phyloP scores from a whole-genome alignment of 2,329 filamentous ascomycete species.

The Nakataea oryzae region DNA sequence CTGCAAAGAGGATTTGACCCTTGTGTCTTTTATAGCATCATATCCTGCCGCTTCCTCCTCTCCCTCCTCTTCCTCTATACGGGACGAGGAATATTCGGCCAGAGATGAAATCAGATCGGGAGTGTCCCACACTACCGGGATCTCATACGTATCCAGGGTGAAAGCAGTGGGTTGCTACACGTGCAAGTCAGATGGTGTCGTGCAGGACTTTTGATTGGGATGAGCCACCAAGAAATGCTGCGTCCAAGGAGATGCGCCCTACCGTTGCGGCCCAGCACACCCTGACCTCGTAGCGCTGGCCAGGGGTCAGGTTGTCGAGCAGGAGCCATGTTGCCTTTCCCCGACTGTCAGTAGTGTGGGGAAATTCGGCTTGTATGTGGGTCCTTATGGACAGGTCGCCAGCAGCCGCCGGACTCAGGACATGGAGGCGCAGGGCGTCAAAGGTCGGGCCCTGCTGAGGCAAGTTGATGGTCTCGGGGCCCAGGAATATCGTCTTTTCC shows the following conservation, averaged over 20 bases:
- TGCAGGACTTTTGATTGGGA: background rate
- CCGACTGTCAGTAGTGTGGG: slow-evolving; percentile 27
- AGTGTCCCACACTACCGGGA: slow-evolving; percentile 50
- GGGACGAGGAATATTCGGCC: slow-evolving; percentile 45
- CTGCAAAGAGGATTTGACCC: background rate
- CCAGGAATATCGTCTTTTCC: slow-evolving; percentile 85
- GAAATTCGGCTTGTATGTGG: slow-evolving; percentile 57
- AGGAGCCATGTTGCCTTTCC: slow-evolving; percentile 70
- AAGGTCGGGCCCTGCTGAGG: slow-evolving; percentile 45
- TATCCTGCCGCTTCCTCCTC: slow-evolving; percentile 1
- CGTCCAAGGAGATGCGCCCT: slow-evolving; percentile 24
- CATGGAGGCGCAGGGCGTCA: slow-evolving; percentile 50
- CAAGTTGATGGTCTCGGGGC: slow-evolving; percentile 47
- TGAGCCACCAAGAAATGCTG: background rate
- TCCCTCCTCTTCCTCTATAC: slow-evolving; percentile 21
- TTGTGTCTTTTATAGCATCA: background rate
- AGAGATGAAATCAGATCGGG: slow-evolving; percentile 56
- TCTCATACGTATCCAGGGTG: slow-evolving; percentile 52
- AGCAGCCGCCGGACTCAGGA: slow-evolving; percentile 44
- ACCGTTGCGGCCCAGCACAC: slow-evolving; percentile 92
- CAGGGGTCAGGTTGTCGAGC: slow-evolving; percentile 57
- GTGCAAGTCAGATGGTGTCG: background rate
- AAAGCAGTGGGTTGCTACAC: slow-evolving; percentile 78
- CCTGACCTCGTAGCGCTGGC: slow-evolving; percentile 79
- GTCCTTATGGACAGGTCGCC: slow-evolving; percentile 42